Conservation (phyloP, 2,329 filamentous ascomycete species). For the Calonectria montana region DNA sequence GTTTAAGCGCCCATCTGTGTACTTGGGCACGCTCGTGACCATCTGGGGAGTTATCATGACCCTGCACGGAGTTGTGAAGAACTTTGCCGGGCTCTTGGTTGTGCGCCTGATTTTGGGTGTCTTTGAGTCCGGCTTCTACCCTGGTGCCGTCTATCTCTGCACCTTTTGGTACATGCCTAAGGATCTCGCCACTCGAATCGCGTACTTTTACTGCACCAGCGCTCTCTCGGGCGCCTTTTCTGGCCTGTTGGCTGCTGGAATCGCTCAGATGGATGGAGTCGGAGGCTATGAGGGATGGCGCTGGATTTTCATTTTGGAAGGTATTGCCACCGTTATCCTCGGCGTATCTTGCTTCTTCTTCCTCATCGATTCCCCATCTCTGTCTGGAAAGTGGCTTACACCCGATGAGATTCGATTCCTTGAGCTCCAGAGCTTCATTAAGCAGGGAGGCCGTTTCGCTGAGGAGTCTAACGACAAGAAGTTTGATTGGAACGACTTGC, state of each 20-base stretch:
- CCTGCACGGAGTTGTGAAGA: conserved; percentile 39
- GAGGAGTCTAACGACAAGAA: conserved; percentile 30
- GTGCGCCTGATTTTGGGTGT: conserved; percentile 44
- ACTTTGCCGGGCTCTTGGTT: conserved; percentile 43
- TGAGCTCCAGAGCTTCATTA: conserved; percentile 43
- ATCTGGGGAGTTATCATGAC: conserved; percentile 50
- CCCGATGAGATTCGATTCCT: conserved; percentile 50
- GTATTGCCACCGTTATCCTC: conserved; percentile 60
- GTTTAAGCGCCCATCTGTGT: conserved; percentile 68
- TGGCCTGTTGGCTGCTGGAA: conserved; percentile 33
- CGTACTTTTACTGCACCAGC: conserved; percentile 41
- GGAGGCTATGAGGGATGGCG: conserved; percentile 68
- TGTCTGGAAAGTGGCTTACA: conserved; percentile 48
- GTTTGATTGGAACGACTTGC: conserved; percentile 39
- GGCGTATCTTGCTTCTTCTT: conserved; percentile 56
- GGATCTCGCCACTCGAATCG: conserved; percentile 40
- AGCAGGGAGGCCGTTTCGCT: conserved; percentile 42
- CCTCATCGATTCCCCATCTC: conserved; percentile 52
- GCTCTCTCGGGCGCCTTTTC: conserved; percentile 62
- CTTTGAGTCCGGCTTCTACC: conserved; percentile 50
- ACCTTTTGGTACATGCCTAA: conserved; percentile 46
- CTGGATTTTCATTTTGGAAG: conserved; percentile 68
- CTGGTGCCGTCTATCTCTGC: conserved; percentile 43
- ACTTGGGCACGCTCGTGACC: conserved; percentile 73
- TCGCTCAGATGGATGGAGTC: conserved; percentile 37